Percentiles rank a stretch among this genome's conserved stretches.
Conservation (phyloP, 495 filamentous ascomycete species). For the Penicillium samsonianum region DNA sequence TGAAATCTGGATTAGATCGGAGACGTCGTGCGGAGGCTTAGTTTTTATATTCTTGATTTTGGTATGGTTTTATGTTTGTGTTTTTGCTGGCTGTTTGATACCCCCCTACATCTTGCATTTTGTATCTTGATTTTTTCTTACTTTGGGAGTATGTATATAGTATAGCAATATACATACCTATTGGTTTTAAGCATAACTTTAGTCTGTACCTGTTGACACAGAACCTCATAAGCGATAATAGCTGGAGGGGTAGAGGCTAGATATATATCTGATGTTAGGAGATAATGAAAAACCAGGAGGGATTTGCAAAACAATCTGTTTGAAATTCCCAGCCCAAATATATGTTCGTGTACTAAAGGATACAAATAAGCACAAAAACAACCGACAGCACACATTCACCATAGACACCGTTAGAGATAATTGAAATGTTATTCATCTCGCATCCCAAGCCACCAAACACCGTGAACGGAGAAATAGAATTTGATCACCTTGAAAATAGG, state of each 20-base stretch:
- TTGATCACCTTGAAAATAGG: background rate
- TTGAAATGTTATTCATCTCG: background rate
- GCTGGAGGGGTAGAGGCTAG: too few species aligned
- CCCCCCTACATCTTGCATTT: background rate
- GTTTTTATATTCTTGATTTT: background rate
- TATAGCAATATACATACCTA: background rate
- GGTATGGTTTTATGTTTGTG: background rate
- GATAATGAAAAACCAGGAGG: too few species aligned
- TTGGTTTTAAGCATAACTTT: background rate
- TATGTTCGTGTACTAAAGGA: background rate
- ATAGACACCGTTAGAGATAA: background rate
- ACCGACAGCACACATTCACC: background rate
- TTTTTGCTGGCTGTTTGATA: background rate
- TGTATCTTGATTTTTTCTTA: background rate
- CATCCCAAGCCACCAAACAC: background rate
- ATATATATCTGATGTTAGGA: too few species aligned
- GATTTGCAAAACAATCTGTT: too few species aligned
- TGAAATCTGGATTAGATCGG: background rate
- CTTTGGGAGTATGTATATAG: background rate
- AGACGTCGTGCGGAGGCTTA: conserved; percentile 2
- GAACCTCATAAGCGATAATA: too few species aligned
- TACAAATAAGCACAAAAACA: background rate
- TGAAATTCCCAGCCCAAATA: background rate
- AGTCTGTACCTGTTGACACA: too few species aligned
- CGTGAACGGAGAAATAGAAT: background rate